These are phyloP conservation scores for Trichophyton schoenleinii DNA, from an alignment of 2,329 filamentous ascomycete species.

Conservation along the genomic window DNA sequence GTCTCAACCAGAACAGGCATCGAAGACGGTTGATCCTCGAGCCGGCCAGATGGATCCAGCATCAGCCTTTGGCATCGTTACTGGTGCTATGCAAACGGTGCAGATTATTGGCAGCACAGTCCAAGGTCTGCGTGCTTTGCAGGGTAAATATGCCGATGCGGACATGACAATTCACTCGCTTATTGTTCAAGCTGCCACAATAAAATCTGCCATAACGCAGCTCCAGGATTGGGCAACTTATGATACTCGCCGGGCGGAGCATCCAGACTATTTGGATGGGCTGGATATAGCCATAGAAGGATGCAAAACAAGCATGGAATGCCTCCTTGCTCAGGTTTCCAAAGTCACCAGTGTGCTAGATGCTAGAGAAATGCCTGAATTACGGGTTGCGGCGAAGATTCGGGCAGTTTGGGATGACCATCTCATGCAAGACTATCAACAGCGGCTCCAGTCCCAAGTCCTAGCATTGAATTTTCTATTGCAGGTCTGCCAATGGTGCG, in stretches of 20 bases:
- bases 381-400: slow-evolving; percentile 19
- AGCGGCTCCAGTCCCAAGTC: slow-evolving; percentile 26
- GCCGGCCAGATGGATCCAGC: slow-evolving; percentile 46
- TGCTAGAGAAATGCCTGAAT: slow-evolving; percentile 12
- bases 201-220: slow-evolving; percentile 26
- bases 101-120: slow-evolving; percentile 24
- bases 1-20: not conserved
- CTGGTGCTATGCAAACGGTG: slow-evolving; percentile 24
- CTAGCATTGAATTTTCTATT: slow-evolving; percentile 28
- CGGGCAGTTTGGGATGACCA: slow-evolving; percentile 28
- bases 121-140: slow-evolving; percentile 22
- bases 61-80: slow-evolving; percentile 24
- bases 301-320: slow-evolving; percentile 26
- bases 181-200: slow-evolving; percentile 25
- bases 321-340: slow-evolving; percentile 25
- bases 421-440: slow-evolving; percentile 25
- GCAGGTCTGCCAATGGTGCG: slow-evolving; percentile 29
- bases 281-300: slow-evolving; percentile 26
- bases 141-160: slow-evolving; percentile 25
- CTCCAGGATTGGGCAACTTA: slow-evolving; percentile 25
- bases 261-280: slow-evolving; percentile 20
- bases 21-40: not conserved
- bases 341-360: slow-evolving; percentile 16
- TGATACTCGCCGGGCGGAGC: slow-evolving; percentile 17
- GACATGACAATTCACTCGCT: slow-evolving; percentile 28